Evolutionary conservation across 371 early-diverging fungal genomes (phyloP), one percentile per base, ranked within the genome.

Genomic region (Rhizopus delemar): DNA sequence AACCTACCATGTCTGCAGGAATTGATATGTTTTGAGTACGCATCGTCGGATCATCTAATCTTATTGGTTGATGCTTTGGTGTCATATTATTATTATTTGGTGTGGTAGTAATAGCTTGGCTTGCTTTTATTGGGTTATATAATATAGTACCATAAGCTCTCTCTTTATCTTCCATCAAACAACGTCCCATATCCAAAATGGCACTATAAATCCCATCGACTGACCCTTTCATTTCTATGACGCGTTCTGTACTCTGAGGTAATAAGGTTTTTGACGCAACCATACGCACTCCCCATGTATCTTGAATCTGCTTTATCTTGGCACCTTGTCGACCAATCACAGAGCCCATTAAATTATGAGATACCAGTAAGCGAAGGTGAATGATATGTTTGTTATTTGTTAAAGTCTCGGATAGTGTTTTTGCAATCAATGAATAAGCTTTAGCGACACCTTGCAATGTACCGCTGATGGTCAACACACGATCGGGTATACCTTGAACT

Each of bases 1-100:
- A 91, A 31, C 97, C 96, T 46, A 95, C 95, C 91, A 93, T 90
- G 69, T 94, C 93, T 57, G 84, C 84, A 6, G 97, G 94, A 58
- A 95, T 92, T 49, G 85, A 88, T 59, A 96, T 92, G 66, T 93
- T 86, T 73, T 92, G 93, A 32, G 89, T 88, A 60, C 82, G 79
- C 51, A 85, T 63, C 53, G 75, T 71, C n/a, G 68, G 66, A 57
- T 75, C 59, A 54, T 70, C 61, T 9, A 48, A 48, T 12, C 48
- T 48, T 48, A 48, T 29, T 29, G 55, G 50, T 36, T 65, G 54
- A 46, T 54, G 46, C 5, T 31, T n/a, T 29, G 56, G 69, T 50
- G 46, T 62, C 16, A 86, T 83, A 38, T 80, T 76, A 52, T 75
- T 66, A 36, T 54, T 22, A 56, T 22, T 56, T 43, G 41, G 52